A percentile compares a stretch with the other conserved stretches of the same genome.
Conservation (phyloP, 2,329 filamentous ascomycete species). For the Zymoseptoria crescenta region DNA sequence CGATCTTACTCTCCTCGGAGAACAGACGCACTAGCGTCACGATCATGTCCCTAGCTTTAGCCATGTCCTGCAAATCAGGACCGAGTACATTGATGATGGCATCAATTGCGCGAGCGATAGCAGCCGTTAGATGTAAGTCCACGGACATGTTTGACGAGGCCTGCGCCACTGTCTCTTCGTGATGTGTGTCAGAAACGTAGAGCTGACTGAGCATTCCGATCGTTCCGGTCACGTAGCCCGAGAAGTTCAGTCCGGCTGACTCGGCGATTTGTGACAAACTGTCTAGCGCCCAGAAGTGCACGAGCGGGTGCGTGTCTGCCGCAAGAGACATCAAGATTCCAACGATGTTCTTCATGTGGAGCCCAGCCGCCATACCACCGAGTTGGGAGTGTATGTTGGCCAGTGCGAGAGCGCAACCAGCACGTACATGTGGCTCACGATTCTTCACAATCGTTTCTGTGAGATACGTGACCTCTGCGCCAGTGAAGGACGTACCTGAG, state of each 20-base stretch:
- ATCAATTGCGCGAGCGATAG: conserved; percentile 81
- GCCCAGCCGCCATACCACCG: conserved; percentile 93
- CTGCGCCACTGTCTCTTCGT: conserved; percentile 69
- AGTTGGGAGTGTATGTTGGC: conserved; percentile 92
- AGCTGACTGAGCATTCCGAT: conserved; percentile 90
- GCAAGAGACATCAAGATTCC: conserved; percentile 96
- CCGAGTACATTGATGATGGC: conserved; percentile 95
- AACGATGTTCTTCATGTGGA: conserved; percentile 94
- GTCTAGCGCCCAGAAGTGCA: conserved; percentile 94
- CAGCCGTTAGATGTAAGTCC: conserved; percentile 71
- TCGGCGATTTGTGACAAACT: conserved; percentile 80
- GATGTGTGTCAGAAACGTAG: conserved; percentile 86
- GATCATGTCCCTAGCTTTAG: conserved; percentile 86
- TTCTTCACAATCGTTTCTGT: conserved; percentile 93
- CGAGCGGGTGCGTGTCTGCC: conserved; percentile 87
- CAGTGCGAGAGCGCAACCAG: conserved; percentile 87
- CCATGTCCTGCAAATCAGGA: conserved; percentile 86
- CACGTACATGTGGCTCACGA: conserved; percentile 83
- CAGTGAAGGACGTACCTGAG: conserved; percentile 83
- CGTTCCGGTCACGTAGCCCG: conserved; percentile 79
- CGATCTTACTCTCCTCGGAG: conserved; percentile 56
- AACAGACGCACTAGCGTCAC: conserved; percentile 80
- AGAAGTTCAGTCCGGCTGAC: conserved; percentile 86
- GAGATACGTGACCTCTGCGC: conserved; percentile 79
- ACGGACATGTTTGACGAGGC: conserved; percentile 87